Conservation (phyloP, 2,329 filamentous ascomycete genomes). For the Aspergillus brunneoviolaceus region DNA sequence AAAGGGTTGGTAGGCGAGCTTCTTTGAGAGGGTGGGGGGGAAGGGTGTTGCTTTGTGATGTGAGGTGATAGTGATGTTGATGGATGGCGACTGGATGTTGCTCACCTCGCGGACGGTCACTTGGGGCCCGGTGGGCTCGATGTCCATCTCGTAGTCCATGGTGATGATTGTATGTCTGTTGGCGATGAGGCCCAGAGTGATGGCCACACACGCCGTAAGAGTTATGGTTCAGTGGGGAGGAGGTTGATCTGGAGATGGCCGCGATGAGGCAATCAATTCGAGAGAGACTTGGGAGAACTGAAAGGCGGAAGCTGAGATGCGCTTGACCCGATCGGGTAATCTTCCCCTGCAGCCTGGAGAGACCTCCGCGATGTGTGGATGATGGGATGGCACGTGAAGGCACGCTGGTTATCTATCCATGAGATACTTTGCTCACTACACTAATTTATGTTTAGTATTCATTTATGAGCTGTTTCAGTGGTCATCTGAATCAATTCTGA, state of each 20-base stretch:
- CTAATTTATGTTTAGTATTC: no score
- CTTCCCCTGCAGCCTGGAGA: neutral
- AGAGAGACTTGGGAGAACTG: conserved; percentile 5
- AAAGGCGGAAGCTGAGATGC: conserved; percentile 14
- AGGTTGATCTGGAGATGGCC: conserved; percentile 1
- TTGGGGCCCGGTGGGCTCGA: conserved; percentile 49
- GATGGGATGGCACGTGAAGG: neutral
- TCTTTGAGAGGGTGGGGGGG: neutral
- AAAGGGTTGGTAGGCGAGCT: neutral
- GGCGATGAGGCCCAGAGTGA: conserved; percentile 13
- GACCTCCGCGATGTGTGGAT: no score
- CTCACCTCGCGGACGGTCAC: conserved; percentile 49
- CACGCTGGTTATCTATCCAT: no score
- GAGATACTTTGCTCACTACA: no score
- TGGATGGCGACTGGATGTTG: neutral
- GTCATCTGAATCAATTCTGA: neutral
- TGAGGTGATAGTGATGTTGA: neutral
- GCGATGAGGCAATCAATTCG: conserved; percentile 5
- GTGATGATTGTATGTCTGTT: conserved; percentile 15
- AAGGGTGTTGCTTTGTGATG: neutral
- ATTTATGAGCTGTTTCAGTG: no score
- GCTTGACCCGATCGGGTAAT: conserved; percentile 25
- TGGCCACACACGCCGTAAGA: neutral
- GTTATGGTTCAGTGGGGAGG: neutral
- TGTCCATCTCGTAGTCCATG: conserved; percentile 50